phyloP scores from a whole-genome alignment of 78 protist species.

The Pigoraptor vietnamica region DNA sequence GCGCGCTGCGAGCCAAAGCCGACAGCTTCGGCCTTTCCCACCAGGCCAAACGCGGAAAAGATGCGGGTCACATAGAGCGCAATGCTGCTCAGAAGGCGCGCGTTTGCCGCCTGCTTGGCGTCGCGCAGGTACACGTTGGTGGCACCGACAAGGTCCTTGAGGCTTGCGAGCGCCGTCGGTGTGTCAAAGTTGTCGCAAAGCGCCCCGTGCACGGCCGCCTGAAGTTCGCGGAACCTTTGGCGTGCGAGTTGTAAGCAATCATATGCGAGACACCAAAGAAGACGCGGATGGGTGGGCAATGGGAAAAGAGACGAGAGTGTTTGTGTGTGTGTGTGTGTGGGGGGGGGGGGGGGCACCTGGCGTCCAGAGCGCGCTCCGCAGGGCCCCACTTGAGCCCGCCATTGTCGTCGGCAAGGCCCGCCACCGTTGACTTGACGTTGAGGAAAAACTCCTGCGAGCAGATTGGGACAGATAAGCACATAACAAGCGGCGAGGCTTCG shows the following conservation, averaged over 20 bases:
- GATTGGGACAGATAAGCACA: not conserved
- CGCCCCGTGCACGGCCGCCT: slow-evolving; percentile 54
- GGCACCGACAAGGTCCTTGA: slow-evolving; percentile 40
- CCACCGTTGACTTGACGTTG: slow-evolving; percentile 50
- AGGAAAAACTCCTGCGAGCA: slow-evolving; percentile 75
- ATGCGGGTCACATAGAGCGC: slow-evolving; percentile 33
- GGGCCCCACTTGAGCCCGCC: not conserved
- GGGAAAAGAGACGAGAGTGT: not conserved
- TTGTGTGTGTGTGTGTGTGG: slow-evolving; percentile 31
- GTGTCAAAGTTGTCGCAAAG: slow-evolving; percentile 89
- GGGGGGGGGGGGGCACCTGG: not conserved
- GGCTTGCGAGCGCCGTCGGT: slow-evolving; percentile 32
- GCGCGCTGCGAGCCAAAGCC: slow-evolving; percentile 20
- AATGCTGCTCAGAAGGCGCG: not conserved
- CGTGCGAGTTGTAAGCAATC: not conserved
- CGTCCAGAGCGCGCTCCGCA: not conserved
- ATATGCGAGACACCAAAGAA: too few relatives aligned
- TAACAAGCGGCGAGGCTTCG: too few relatives aligned
- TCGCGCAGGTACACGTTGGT: slow-evolving; percentile 37
- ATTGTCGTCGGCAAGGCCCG: not conserved
- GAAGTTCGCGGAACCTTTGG: not conserved
- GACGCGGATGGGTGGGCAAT: too few relatives aligned
- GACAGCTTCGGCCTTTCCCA: not conserved
- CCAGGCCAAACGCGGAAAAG: slow-evolving; percentile 53
- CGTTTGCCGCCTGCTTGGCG: not conserved